Percentiles rank a stretch among this genome's conserved stretches.
Conservation (phyloP, 23 red algal species). For the Rhodosorus marinus region DNA sequence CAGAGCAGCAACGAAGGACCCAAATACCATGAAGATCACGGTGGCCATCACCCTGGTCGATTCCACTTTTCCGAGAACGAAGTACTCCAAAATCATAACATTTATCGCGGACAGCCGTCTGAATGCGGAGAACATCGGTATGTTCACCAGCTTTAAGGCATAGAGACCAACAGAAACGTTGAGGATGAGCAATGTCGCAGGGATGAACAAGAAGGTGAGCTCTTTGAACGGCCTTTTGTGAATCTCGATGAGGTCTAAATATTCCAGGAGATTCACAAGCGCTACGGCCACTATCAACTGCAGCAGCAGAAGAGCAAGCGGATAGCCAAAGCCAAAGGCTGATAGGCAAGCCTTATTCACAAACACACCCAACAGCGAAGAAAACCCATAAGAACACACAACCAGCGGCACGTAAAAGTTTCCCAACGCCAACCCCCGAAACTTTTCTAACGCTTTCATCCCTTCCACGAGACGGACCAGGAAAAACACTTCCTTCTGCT, state of each 20-base stretch:
- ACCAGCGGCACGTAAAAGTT: conserved; percentile 7
- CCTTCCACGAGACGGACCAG: too few species aligned
- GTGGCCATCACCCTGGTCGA: conserved; percentile 16
- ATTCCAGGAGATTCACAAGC: conserved; percentile 19
- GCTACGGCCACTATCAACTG: conserved; percentile 53
- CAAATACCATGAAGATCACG: conserved; percentile 70
- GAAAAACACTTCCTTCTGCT: too few species aligned
- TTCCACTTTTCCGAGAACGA: conserved; percentile 48
- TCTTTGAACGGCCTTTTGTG: conserved; percentile 12
- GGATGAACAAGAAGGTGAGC: conserved; percentile 13
- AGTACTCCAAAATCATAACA: conserved; percentile 69
- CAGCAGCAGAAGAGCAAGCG: conserved; percentile 34
- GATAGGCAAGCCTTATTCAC: conserved; percentile 88
- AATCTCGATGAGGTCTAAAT: conserved; percentile 14
- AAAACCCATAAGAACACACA: conserved; percentile 33
- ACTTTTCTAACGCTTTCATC: too few species aligned
- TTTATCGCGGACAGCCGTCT: conserved; percentile 73
- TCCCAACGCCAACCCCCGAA: too few species aligned
- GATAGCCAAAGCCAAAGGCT: conserved; percentile 39
- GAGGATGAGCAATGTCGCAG: conserved; percentile 26
- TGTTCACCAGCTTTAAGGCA: conserved; percentile 60
- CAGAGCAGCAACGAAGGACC: conserved; percentile 57
- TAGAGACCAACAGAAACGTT: conserved; percentile 68
- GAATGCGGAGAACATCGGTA: conserved; percentile 99
- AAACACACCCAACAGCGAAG: conserved; percentile 70